Evolutionary conservation across 2,329 filamentous ascomycete genomes (phyloP).

Genomic region (Furcasterigmium sp.): DNA sequence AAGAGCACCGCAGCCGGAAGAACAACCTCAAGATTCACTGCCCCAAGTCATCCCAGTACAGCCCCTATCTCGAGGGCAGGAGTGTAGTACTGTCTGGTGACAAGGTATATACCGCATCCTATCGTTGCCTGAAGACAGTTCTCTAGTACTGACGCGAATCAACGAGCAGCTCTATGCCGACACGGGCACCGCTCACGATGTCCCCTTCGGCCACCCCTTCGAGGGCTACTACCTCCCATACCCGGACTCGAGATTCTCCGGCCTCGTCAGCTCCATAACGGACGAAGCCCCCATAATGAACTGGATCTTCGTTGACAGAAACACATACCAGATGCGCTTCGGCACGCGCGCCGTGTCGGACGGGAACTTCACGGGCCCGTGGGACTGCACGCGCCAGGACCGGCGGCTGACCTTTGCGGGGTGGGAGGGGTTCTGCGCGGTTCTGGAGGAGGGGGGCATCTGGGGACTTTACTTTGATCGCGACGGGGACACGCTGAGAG

Average conservation of each 20-base stretch:
- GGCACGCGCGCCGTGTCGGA: conserved; percentile 37
- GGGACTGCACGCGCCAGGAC: conserved; percentile 47
- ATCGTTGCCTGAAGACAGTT: too few relatives aligned
- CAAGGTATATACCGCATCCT: conserved; percentile 26
- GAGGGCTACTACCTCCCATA: conserved; percentile 54
- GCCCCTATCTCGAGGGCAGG: conserved; percentile 34
- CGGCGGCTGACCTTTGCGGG: conserved; percentile 41
- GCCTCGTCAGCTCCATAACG: conserved; percentile 42
- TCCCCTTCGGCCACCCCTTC: conserved; percentile 41
- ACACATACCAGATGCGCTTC: conserved; percentile 40
- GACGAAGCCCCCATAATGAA: conserved; percentile 44
- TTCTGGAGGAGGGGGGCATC: conserved; percentile 32
- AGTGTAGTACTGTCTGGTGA: conserved; percentile 37
- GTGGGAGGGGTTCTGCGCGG: conserved; percentile 45
- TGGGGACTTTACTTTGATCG: conserved; percentile 44
- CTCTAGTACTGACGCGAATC: too few relatives aligned
- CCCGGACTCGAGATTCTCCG: conserved; percentile 41
- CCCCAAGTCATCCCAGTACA: conserved; percentile 37
- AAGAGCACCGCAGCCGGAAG: conserved; percentile 41
- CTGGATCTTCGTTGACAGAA: conserved; percentile 42
- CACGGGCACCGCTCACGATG: conserved; percentile 22
- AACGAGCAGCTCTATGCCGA: conserved; percentile 47
- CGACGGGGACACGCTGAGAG: conserved; percentile 36
- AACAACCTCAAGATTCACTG: conserved; percentile 41
- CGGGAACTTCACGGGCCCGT: conserved; percentile 38